These are phyloP conservation scores for Apiotrichum gamsii DNA, from an alignment of 1,284 basidiomycete species.

Conservation along the genomic window DNA sequence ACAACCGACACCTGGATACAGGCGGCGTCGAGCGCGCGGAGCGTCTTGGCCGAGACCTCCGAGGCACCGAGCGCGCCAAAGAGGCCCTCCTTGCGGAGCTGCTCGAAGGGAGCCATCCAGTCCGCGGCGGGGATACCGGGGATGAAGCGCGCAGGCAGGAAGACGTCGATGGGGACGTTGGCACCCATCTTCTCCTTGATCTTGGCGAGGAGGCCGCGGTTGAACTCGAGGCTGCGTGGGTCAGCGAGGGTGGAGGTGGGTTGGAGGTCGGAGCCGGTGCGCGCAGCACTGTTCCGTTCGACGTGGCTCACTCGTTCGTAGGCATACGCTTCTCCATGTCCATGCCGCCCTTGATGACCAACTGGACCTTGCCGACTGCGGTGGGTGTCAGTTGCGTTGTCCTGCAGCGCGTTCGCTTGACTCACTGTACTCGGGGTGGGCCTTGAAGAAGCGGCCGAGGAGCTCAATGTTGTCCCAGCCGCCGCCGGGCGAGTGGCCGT, in stretches of 20 bases:
- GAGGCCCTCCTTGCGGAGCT: slow-evolving; percentile 30
- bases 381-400: too few relatives aligned
- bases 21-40: neutral
- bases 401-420: too few relatives aligned
- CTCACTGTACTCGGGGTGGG: slow-evolving; percentile 55
- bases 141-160: slow-evolving; percentile 23
- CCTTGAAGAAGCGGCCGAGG: slow-evolving; percentile 41
- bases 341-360: slow-evolving; percentile 53
- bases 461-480: slow-evolving; percentile 41
- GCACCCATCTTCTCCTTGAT: slow-evolving; percentile 48
- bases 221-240: slow-evolving; percentile 43
- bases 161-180: slow-evolving; percentile 52
- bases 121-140: neutral
- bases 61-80: slow-evolving; percentile 31
- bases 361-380: slow-evolving; percentile 51
- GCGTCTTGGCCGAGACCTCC: slow-evolving; percentile 20
- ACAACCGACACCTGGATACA: slow-evolving; percentile 47
- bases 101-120: slow-evolving; percentile 12
- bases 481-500: slow-evolving; percentile 26
- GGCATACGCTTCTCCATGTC: slow-evolving; percentile 14
- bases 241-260: too few relatives aligned
- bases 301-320: slow-evolving; percentile 14
- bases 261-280: too few relatives aligned
- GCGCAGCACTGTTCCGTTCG: too few relatives aligned
- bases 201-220: slow-evolving; percentile 48